Conservation (phyloP, 768 basidiomycete genomes). For the Terana coerulea region DNA sequence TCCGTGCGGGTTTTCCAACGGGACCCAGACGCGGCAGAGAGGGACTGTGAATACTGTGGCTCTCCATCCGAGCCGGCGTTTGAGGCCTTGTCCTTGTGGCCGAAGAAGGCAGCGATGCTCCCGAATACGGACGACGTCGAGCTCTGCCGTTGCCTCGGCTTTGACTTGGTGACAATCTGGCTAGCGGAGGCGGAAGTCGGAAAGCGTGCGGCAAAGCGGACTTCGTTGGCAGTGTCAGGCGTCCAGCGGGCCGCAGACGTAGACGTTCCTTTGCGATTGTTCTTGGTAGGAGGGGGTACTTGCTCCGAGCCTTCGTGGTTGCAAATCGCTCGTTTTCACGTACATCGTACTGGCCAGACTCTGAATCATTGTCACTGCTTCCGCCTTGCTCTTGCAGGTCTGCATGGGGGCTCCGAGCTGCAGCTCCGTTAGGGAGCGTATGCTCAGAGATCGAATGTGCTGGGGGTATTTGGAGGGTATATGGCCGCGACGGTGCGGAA, state of each 20-base stretch:
- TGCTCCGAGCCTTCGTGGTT: not conserved
- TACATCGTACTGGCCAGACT: slow-evolving; percentile 33
- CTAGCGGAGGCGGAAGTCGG: slow-evolving; percentile 8
- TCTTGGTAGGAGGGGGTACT: no score
- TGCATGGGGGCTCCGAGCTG: slow-evolving; percentile 12
- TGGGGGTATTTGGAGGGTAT: slow-evolving; percentile 41
- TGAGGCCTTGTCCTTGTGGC: slow-evolving; percentile 14
- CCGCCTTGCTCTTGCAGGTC: slow-evolving; percentile 21
- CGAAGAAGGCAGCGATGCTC: slow-evolving; percentile 44
- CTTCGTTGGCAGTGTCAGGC: not conserved
- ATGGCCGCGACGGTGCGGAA: slow-evolving; percentile 13
- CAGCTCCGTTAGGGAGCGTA: slow-evolving; percentile 24
- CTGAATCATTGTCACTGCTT: slow-evolving; percentile 37
- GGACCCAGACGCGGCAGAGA: slow-evolving; percentile 7
- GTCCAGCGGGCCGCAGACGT: slow-evolving; percentile 8
- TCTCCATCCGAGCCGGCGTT: slow-evolving; percentile 1
- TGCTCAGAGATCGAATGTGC: slow-evolving; percentile 47
- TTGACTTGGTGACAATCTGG: not conserved
- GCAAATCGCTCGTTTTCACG: slow-evolving; percentile 57
- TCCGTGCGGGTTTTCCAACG: slow-evolving; percentile 38
- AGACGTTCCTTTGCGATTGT: slow-evolving; percentile 10
- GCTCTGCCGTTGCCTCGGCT: slow-evolving; percentile 13
- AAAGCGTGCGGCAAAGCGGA: no score
- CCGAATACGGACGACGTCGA: slow-evolving; percentile 37
- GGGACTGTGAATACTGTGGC: not conserved